These are phyloP conservation scores for Calonectria montana DNA, from an alignment of 2,329 filamentous ascomycete genomes.

Conservation along the genomic window DNA sequence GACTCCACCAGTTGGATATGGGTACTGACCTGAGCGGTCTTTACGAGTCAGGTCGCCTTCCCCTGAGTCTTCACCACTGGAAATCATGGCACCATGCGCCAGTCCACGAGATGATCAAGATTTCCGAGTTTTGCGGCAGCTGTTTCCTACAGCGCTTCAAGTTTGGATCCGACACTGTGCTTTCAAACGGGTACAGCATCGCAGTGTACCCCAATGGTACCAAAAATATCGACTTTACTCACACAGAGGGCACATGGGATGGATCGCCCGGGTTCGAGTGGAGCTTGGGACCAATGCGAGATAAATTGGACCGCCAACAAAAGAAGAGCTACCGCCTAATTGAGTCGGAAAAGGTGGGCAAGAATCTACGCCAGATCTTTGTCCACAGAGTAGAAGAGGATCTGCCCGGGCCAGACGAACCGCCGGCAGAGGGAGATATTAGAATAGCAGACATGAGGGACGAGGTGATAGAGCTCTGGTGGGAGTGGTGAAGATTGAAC, in stretches of 20 bases:
- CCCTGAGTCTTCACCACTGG: conserved; percentile 72
- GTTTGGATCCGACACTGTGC: conserved; percentile 58
- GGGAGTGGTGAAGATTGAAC: conserved; percentile 47
- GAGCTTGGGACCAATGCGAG: conserved; percentile 64
- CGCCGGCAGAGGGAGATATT: conserved; percentile 28
- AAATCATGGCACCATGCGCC: conserved; percentile 68
- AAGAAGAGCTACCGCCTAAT: conserved; percentile 65
- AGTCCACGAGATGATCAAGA: conserved; percentile 60
- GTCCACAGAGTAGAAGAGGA: conserved; percentile 56
- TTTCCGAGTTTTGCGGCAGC: conserved; percentile 65
- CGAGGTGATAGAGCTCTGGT: conserved; percentile 62
- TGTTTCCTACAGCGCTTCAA: conserved; percentile 69
- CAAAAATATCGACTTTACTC: conserved; percentile 54
- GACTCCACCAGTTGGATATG: conserved; percentile 69
- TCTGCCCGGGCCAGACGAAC: conserved; percentile 47
- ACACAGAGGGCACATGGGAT: conserved; percentile 67
- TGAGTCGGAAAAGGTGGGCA: conserved; percentile 55
- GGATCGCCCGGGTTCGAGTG: conserved; percentile 61
- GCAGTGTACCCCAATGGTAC: conserved; percentile 58
- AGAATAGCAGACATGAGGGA: conserved; percentile 46
- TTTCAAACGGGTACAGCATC: conserved; percentile 71
- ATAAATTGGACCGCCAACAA: conserved; percentile 46
- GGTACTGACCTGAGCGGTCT: conserved; percentile 66
- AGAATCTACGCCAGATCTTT: conserved; percentile 66
- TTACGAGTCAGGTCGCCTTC: conserved; percentile 67